These are phyloP conservation scores for Marasmius tenuissimus DNA, from an alignment of 1,284 basidiomycete species.

Conservation along the genomic window DNA sequence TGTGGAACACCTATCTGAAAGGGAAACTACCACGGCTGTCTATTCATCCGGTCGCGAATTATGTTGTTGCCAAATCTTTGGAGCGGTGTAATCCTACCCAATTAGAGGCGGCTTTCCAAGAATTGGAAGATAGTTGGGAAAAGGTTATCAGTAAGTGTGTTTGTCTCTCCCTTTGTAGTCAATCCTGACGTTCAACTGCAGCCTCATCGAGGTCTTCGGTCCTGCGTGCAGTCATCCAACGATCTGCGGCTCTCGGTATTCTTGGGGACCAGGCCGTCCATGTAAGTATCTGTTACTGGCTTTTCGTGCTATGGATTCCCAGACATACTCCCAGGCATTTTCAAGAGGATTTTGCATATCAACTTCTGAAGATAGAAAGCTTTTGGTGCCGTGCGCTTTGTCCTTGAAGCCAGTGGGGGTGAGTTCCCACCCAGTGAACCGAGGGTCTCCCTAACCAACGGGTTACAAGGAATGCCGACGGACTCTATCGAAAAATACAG, in stretches of 20 bases:
- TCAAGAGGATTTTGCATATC: conserved; percentile 60
- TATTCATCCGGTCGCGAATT: conserved; percentile 88
- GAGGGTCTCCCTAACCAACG: background rate
- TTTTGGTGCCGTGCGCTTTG: conserved; percentile 67
- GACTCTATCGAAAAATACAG: conserved; percentile 13
- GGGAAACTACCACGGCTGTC: conserved; percentile 73
- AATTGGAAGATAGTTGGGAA: conserved; percentile 58
- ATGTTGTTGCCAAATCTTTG: conserved; percentile 81
- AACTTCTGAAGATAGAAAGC: conserved; percentile 40
- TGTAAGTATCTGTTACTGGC: conserved; percentile 31
- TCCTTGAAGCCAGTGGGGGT: conserved; percentile 61
- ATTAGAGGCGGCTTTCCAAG: conserved; percentile 41
- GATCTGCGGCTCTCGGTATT: conserved; percentile 48
- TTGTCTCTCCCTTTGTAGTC: background rate
- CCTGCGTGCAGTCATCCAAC: conserved; percentile 51
- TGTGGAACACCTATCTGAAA: conserved; percentile 81
- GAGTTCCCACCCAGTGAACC: conserved; percentile 7
- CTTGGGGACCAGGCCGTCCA: conserved; percentile 44
- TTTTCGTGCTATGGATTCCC: too few species aligned
- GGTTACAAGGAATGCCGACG: conserved; percentile 26
- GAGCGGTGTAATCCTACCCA: conserved; percentile 56
- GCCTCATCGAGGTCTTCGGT: background rate
- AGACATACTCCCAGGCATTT: conserved; percentile 48
- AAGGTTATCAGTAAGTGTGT: conserved; percentile 45
- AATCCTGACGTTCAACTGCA: conserved; percentile 39